Conservation (phyloP, 306 rosid species). For the Vachellia collinsii region DNA sequence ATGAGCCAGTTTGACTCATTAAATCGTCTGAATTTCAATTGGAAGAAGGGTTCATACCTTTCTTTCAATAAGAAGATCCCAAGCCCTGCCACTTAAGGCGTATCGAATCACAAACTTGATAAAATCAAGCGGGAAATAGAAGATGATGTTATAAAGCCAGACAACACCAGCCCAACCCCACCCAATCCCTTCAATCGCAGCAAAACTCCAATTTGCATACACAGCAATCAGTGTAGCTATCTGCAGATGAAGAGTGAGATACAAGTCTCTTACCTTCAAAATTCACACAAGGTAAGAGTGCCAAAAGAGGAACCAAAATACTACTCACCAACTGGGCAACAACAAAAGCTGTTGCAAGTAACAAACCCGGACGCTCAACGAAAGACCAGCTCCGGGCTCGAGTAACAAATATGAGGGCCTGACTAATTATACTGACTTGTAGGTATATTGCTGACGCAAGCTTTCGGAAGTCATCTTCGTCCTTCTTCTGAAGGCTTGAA, state of each 20-base stretch:
- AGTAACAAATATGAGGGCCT: constrained; percentile 83
- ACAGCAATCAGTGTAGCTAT: constrained; percentile 81
- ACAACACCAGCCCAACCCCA: constrained; percentile 96
- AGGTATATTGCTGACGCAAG: constrained; percentile 78
- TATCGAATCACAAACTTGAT: constrained; percentile 73
- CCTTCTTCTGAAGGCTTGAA: constrained; percentile 55
- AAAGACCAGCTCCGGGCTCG: constrained; percentile 77
- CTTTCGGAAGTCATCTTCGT: constrained; percentile 53
- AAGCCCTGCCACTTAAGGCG: constrained; percentile 79
- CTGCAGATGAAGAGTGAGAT: constrained; percentile 44
- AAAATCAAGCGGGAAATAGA: constrained; percentile 76
- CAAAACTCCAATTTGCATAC: constrained; percentile 77
- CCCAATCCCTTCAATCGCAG: constrained; percentile 79
- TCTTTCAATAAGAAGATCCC: constrained; percentile 86
- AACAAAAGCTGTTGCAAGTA: constrained; percentile 67
- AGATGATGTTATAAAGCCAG: constrained; percentile 83
- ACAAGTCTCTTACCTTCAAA: constrained; percentile 7
- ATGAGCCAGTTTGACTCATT: no score
- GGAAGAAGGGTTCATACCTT: constrained; percentile 50
- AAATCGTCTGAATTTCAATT: background rate
- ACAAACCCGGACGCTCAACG: constrained; percentile 75
- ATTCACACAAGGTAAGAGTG: constrained; percentile 2
- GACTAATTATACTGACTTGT: constrained; percentile 84
- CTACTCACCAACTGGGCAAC: constrained; percentile 79
- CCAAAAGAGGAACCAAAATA: constrained; percentile 7